A percentile compares a stretch with the other conserved stretches of the same genome.
Conservation (phyloP, 495 filamentous ascomycete species). For the Aspergillus nidulans region DNA sequence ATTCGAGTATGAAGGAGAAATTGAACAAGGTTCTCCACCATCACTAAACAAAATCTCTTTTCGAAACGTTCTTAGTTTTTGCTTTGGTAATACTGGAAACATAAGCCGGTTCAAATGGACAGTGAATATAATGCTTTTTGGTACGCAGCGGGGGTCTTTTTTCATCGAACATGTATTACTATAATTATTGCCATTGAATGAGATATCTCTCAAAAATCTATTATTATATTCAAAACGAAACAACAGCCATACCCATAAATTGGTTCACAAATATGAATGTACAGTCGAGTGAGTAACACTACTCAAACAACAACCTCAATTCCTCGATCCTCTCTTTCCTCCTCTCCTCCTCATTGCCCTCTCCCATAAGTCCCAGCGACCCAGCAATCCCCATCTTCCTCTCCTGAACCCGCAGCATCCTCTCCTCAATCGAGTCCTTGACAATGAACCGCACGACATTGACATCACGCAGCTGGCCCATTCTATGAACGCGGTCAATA, state of each 20-base stretch:
- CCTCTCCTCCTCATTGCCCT: slow-evolving; percentile 85
- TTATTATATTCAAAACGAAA: background rate
- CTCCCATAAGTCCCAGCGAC: slow-evolving; percentile 74
- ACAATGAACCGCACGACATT: slow-evolving; percentile 82
- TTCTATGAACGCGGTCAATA: slow-evolving; percentile 97
- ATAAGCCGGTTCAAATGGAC: too few relatives aligned
- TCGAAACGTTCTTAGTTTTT: background rate
- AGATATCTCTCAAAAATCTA: background rate
- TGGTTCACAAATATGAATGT: background rate
- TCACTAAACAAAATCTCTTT: background rate
- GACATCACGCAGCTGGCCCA: slow-evolving; percentile 90
- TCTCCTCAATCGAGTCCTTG: slow-evolving; percentile 84
- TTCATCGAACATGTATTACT: background rate
- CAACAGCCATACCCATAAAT: too few relatives aligned
- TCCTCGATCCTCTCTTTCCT: slow-evolving; percentile 87
- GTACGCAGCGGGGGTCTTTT: background rate
- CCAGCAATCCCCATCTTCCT: slow-evolving; percentile 85
- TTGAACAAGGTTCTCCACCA: background rate
- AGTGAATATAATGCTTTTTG: background rate
- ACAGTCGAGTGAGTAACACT: background rate
- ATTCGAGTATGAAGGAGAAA: background rate
- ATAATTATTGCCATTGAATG: background rate
- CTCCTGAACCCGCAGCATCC: slow-evolving; percentile 92
- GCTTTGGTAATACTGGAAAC: too few relatives aligned
- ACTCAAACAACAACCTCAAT: slow-evolving; percentile 86